Conservation (phyloP, 2,329 filamentous ascomycete species). For the Fusarium nurragi region DNA sequence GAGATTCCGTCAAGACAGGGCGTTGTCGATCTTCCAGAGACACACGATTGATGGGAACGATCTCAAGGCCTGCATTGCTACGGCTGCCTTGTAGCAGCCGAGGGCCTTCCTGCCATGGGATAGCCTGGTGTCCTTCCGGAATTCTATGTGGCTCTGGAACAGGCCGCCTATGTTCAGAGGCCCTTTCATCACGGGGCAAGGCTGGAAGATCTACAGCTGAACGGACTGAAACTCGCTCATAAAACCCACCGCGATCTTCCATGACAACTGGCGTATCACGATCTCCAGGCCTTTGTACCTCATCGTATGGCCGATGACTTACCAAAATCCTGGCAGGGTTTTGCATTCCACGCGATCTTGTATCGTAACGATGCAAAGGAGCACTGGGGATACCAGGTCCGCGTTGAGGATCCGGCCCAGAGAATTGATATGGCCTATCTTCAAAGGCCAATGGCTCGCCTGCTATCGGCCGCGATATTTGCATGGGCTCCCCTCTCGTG, state of each 20-base stretch:
- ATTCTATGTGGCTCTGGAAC: slow-evolving; percentile 16
- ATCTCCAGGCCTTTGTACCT: slow-evolving; percentile 46
- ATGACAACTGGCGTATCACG: slow-evolving; percentile 51
- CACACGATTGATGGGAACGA: slow-evolving; percentile 28
- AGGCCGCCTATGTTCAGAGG: slow-evolving; percentile 27
- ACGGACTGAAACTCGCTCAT: slow-evolving; percentile 46
- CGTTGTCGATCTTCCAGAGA: slow-evolving; percentile 17
- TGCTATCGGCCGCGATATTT: slow-evolving; percentile 22
- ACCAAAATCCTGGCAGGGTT: slow-evolving; percentile 30
- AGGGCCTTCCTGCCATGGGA: slow-evolving; percentile 37
- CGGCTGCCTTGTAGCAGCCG: slow-evolving; percentile 31
- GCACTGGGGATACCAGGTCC: slow-evolving; percentile 10
- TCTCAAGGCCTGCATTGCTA: slow-evolving; percentile 31
- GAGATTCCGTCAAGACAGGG: slow-evolving; percentile 19
- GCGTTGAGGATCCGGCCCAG: slow-evolving; percentile 14
- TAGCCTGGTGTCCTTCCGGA: slow-evolving; percentile 30
- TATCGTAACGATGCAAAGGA: slow-evolving; percentile 17
- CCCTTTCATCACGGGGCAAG: slow-evolving; percentile 13
- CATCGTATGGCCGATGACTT: slow-evolving; percentile 45
- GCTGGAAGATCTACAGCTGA: slow-evolving; percentile 18
- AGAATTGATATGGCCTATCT: slow-evolving; percentile 19
- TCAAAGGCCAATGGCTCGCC: slow-evolving; percentile 22
- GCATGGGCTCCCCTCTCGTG: slow-evolving; percentile 30
- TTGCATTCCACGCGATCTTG: slow-evolving; percentile 27
- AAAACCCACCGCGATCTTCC: slow-evolving; percentile 53